Conservation (phyloP, 345 rosid genomes). For the Cardiospermum halicacabum region DNA sequence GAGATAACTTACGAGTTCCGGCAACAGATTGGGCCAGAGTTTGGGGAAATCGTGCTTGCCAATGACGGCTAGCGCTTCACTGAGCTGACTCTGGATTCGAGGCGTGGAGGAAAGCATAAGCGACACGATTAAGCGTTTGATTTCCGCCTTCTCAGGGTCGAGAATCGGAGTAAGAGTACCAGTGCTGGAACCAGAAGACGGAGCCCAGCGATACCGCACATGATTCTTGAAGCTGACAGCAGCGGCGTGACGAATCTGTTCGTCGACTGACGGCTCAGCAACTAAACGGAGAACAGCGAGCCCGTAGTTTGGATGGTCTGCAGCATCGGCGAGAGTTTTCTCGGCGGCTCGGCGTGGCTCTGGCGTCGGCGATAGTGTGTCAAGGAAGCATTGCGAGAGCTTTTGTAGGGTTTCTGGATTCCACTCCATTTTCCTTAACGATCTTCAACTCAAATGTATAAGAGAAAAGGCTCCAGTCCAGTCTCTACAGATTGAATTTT, state of each 20-base stretch:
- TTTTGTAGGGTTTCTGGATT: conserved; percentile 54
- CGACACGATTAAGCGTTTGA: conserved; percentile 72
- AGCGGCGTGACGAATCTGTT: conserved; percentile 92
- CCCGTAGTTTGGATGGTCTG: conserved; percentile 66
- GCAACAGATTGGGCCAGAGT: conserved; percentile 74
- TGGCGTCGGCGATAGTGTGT: conserved; percentile 71
- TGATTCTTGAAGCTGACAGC: conserved; percentile 95
- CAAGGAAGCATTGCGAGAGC: conserved; percentile 80
- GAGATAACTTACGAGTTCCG: conserved; percentile 71
- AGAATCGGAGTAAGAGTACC: conserved; percentile 37
- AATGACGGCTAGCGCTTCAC: conserved; percentile 84
- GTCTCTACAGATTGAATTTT: not conserved
- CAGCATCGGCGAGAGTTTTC: conserved; percentile 45
- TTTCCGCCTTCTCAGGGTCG: conserved; percentile 73
- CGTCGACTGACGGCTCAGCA: conserved; percentile 66
- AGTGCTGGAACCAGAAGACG: conserved; percentile 32
- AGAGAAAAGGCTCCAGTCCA: not conserved
- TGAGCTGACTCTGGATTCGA: conserved; percentile 87
- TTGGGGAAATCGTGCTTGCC: conserved; percentile 93
- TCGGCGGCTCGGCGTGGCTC: conserved; percentile 91
- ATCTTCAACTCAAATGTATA: not conserved
- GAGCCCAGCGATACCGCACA: conserved; percentile 76
- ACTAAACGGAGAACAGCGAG: conserved; percentile 79
- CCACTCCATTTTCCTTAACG: conserved; percentile 54
- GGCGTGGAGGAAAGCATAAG: conserved; percentile 80